Evolutionary conservation across 108 stramenopile species (phyloP).

Genomic region (Stephanodiscus triporus): DNA sequence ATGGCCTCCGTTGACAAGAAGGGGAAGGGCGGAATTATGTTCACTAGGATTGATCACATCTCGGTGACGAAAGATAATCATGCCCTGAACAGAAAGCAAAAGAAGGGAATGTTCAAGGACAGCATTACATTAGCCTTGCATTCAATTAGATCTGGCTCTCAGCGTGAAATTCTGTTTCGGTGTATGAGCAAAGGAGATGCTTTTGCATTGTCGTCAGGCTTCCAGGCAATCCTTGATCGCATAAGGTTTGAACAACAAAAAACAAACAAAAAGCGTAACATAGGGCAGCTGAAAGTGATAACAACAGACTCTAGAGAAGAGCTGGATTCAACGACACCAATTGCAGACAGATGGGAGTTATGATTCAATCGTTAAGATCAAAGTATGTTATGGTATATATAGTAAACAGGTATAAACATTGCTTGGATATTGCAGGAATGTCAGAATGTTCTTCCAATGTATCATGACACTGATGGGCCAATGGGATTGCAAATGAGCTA

Average conservation of each 20-base stretch:
- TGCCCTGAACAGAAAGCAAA: slow-evolving; percentile 48
- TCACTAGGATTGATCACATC: slow-evolving; percentile 26
- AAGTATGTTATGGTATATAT: too few relatives aligned
- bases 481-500: too few relatives aligned
- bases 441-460: too few relatives aligned
- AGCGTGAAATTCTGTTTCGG: slow-evolving; percentile 48
- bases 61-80: slow-evolving; percentile 43
- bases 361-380: neutral
- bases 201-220: slow-evolving; percentile 32
- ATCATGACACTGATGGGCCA: too few relatives aligned
- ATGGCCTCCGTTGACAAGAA: slow-evolving; percentile 37
- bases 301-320: neutral
- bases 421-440: too few relatives aligned
- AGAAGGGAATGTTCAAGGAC: slow-evolving; percentile 51
- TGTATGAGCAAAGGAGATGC: slow-evolving; percentile 45
- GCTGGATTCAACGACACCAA: slow-evolving; percentile 5
- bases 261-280: slow-evolving; percentile 9
- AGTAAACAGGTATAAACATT: too few relatives aligned
- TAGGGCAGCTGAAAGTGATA: slow-evolving; percentile 10
- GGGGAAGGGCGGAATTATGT: slow-evolving; percentile 52
- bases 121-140: slow-evolving; percentile 50
- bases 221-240: slow-evolving; percentile 49
- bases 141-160: slow-evolving; percentile 19
- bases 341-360: slow-evolving; percentile 26
- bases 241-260: slow-evolving; percentile 29